Evolutionary conservation across 768 basidiomycete genomes (phyloP).

Genomic region (Phlebiopsis gigantea): DNA sequence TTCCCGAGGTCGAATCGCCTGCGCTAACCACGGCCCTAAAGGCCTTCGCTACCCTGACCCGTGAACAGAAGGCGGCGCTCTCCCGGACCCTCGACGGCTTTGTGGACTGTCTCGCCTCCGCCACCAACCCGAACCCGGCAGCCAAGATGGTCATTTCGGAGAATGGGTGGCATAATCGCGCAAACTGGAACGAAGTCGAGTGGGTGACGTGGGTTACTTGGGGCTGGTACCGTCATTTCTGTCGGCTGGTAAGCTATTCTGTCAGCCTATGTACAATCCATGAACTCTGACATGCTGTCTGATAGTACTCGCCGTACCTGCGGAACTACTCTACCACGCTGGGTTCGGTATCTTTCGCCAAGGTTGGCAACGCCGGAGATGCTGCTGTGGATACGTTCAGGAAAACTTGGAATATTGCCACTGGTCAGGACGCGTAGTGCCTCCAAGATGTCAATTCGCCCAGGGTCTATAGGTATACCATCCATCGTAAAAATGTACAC

Average conservation of each 20-base stretch:
- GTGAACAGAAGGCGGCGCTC: conserved; percentile 72
- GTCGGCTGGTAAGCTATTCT: conserved; percentile 55
- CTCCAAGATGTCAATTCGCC: too few relatives aligned
- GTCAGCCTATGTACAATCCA: too few relatives aligned
- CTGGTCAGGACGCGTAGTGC: conserved; percentile 46
- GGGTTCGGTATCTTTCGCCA: conserved; percentile 61
- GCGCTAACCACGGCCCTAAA: conserved; percentile 68
- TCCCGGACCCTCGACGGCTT: conserved; percentile 75
- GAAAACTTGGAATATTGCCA: conserved; percentile 68
- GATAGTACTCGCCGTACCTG: conserved; percentile 75
- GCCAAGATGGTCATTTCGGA: conserved; percentile 56
- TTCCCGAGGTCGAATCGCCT: conserved; percentile 52
- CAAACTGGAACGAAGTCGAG: conserved; percentile 63
- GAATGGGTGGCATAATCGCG: conserved; percentile 65
- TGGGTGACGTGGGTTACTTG: conserved; percentile 87
- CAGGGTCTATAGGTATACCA: neutral
- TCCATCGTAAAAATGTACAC: neutral
- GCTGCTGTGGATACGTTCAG: conserved; percentile 54
- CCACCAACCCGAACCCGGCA: conserved; percentile 42
- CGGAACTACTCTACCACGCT: conserved; percentile 71
- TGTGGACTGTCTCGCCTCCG: conserved; percentile 51
- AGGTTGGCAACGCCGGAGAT: conserved; percentile 53
- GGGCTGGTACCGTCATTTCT: conserved; percentile 91
- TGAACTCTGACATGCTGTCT: neutral
- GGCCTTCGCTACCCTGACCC: conserved; percentile 66